Conservation (phyloP, 116 monocot genomes). For the Trichopus zeylanicus region DNA sequence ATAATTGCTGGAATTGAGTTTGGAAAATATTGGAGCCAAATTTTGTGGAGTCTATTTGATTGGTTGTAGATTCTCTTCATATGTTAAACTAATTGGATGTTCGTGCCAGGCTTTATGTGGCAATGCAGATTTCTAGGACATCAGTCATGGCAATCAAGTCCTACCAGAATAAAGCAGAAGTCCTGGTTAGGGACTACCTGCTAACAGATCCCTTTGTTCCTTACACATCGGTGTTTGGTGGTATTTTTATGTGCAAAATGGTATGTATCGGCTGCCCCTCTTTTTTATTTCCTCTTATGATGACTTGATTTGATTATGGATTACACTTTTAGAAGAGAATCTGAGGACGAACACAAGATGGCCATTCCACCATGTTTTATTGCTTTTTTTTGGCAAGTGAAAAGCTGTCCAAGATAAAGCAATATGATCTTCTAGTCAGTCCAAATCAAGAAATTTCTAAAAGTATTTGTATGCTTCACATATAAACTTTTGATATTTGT, state of each 20-base stretch:
- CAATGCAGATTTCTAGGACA: slow-evolving; percentile 17
- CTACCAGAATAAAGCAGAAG: slow-evolving; percentile 53
- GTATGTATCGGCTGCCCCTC: slow-evolving; percentile 13
- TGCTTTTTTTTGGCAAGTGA: too few relatives aligned
- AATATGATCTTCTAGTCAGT: too few relatives aligned
- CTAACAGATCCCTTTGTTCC: slow-evolving; percentile 52
- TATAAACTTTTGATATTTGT: too few relatives aligned
- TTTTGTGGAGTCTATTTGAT: background rate
- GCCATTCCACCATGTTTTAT: too few relatives aligned
- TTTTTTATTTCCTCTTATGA: background rate
- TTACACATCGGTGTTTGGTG: slow-evolving; percentile 55
- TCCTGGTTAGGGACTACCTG: slow-evolving; percentile 49
- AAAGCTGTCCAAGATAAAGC: too few relatives aligned
- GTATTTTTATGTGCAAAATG: slow-evolving; percentile 75
- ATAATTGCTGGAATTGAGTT: too few relatives aligned
- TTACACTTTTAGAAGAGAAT: too few relatives aligned
- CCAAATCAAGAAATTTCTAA: too few relatives aligned
- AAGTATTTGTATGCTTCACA: too few relatives aligned
- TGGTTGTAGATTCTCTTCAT: background rate
- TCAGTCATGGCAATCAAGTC: slow-evolving; percentile 32
- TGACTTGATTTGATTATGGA: background rate
- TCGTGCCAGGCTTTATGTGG: slow-evolving; percentile 4
- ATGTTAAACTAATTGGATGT: slow-evolving; percentile 5
- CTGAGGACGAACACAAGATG: too few relatives aligned
- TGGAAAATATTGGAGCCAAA: background rate